A percentile compares a stretch with the other conserved stretches of the same genome.
phyloP scores from a whole-genome alignment of 805 yeast species.

The Candida schatavii region DNA sequence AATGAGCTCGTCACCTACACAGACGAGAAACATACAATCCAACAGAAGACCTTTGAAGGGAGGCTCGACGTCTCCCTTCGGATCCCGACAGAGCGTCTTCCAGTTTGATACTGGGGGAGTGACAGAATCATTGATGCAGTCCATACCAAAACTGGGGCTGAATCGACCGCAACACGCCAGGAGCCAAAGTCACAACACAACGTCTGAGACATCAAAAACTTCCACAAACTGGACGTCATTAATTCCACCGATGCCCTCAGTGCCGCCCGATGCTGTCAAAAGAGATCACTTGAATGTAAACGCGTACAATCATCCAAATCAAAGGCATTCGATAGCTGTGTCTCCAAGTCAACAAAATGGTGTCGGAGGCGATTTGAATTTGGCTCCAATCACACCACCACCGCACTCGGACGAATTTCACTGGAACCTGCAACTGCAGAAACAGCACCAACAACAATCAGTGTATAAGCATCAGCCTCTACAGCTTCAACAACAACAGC shows the following conservation, averaged over 20 bases:
- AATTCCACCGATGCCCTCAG: slow-evolving; percentile 33
- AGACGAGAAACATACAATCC: slow-evolving; percentile 8
- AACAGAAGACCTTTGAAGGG: slow-evolving; percentile 8
- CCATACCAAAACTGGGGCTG: slow-evolving; percentile 5
- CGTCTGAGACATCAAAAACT: slow-evolving; percentile 2
- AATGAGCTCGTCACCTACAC: slow-evolving; percentile 3
- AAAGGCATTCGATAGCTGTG: slow-evolving; percentile 29
- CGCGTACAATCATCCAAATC: slow-evolving; percentile 9
- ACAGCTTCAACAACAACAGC: slow-evolving; percentile 4
- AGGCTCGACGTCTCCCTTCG: slow-evolving; percentile 7
- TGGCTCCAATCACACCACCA: not conserved
- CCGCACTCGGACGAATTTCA: slow-evolving; percentile 2
- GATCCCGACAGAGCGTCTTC: slow-evolving; percentile 7
- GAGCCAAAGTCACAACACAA: slow-evolving; percentile 7
- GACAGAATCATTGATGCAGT: slow-evolving; percentile 2
- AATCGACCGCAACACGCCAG: slow-evolving; percentile 8
- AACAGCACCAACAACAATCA: not conserved
- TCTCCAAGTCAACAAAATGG: slow-evolving; percentile 14
- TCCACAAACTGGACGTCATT: slow-evolving; percentile 27
- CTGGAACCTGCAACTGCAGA: slow-evolving; percentile 4
- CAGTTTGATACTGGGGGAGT: slow-evolving; percentile 4
- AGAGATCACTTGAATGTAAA: slow-evolving; percentile 6
- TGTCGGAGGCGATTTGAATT: not conserved
- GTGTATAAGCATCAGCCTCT: not conserved
- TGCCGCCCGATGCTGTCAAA: slow-evolving; percentile 15